Evolutionary conservation across 768 basidiomycete genomes (phyloP), one percentile per base, ranked within the genome.

Genomic region (Psilocybe subaeruginosa): DNA sequence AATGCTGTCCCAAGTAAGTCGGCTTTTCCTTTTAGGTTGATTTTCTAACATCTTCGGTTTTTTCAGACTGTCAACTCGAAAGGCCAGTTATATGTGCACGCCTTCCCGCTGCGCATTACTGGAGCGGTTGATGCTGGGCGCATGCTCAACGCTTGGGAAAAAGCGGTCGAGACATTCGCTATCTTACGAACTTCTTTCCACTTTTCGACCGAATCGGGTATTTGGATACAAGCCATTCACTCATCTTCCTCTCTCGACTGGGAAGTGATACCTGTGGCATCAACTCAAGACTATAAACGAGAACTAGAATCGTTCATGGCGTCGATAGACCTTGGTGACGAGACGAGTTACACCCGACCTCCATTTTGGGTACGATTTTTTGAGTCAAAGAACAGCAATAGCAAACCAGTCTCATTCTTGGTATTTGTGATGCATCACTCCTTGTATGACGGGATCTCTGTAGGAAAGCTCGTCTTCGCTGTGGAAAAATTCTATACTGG

Each of bases 121-220:
- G 30, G 56, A 9, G 56, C 59, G 14, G 66, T 70, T 9, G 64
- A 78, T 51, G 8, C 76, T 3, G 54, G 62, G 3, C 70, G 66
- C 7, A 66, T 83, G 29, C 69, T 64, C n/a, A 64, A 58, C 9
- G 75, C 80, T 8, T 83, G 81, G 80, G 66, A 69, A 33, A 66
- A 50, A 41, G 70, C 74, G 1, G 61, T 78, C 33, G 41, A 64
- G 9, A 60, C 63, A 30, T 66, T 78, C n/a, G 72, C 76, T 43
- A 79, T 82, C 41, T 70, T 83, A 47, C 76, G 82, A 14, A 80
- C 82, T 9, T 77, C 82, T 1, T 83, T 83, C 66, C 78, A 82
- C 65, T 81, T 82, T 60, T 63, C 74, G 16, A 52, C 70, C 8
- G 75, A 76, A 19, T 59, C 66, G 3, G 78, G 76, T 5, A 35